These are phyloP conservation scores for Pestalotiopsis fici DNA, from an alignment of 2,329 filamentous ascomycete genomes.

Conservation along the genomic window DNA sequence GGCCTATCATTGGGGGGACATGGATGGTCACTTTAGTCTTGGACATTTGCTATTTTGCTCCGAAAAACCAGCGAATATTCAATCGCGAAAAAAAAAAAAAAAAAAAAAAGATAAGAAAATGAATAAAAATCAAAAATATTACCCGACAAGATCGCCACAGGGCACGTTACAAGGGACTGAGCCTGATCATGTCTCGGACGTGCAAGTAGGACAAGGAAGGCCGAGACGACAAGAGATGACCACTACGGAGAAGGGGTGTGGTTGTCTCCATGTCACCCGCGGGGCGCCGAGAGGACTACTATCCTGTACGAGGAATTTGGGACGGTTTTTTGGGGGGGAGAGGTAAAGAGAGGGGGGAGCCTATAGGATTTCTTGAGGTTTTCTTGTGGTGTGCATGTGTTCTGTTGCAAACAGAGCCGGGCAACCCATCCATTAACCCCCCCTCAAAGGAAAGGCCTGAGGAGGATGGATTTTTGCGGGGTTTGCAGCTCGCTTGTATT, in stretches of 20 bases:
- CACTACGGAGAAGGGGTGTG: background rate
- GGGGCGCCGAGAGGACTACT: background rate
- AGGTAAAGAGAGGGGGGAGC: no score
- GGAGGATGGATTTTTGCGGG: background rate
- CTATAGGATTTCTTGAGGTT: no score
- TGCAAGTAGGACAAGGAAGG: background rate
- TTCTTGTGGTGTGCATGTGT: no score
- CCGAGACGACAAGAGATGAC: background rate
- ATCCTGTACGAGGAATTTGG: no score
- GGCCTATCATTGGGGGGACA: no score
- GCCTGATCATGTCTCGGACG: background rate
- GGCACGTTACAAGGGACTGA: background rate
- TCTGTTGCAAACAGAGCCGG: no score
- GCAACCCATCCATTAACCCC: no score
- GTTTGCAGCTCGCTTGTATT: background rate
- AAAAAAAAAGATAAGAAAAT: background rate
- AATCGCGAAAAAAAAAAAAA: background rate
- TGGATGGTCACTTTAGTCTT: no score
- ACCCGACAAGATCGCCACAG: background rate
- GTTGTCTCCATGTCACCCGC: background rate
- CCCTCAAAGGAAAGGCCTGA: no score
- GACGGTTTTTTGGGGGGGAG: no score
- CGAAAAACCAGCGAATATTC: no score
- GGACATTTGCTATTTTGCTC: no score
- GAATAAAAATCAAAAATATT: background rate